Evolutionary conservation across 495 filamentous ascomycete genomes (phyloP), one percentile per base, ranked within the genome.

Genomic region (Penicilliopsis zonata): DNA sequence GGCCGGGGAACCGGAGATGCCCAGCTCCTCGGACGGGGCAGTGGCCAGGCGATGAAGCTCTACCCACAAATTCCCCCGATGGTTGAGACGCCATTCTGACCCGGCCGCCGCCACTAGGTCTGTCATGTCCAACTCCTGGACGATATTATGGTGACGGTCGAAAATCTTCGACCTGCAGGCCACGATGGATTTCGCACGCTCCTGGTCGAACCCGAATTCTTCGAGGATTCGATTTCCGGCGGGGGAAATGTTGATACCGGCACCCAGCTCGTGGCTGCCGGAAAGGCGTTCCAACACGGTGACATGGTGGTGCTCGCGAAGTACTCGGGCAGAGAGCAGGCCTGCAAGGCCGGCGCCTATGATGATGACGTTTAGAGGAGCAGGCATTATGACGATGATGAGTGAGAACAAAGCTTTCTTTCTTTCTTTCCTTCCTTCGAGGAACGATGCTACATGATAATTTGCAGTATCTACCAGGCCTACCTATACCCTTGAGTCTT

Each of bases 281-380:
- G 14, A 2, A n/a, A 13, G 13, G 34, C 40, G 40, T 25, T 42
- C 40, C 25, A 33, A 29, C 26, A 42, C 27, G 7, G 40, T 42
- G 1, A 42, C 40, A 2, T 13, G 10, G 34, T 42, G 40, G 16
- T 37, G 27, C 13, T 30, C 30, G 13, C 40, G 40, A 9, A 42
- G 40, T 24, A 42, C 31, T n/a, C 40, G 30, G 3, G 34, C 40
- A 2, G 34, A 18, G 1, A 33, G 20, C 17, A 28, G 12, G 13
- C 40, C 40, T 5, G 40, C 18, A 14, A 42, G 25, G 20, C 40
- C 40, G 31, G 16, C 25, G 35, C 40, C 40, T 19, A 42, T 38
- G 9, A 42, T 42, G 27, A 20, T 17, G 10, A 42, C 36, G 10
- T 40, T 28, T 35, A 34, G 30, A 28, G 26, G 26, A n/a, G n/a